Evolutionary conservation across 1,284 basidiomycete species (phyloP), one percentile per base, ranked within the genome.

Genomic region (Cryptococcus wingfieldii): DNA sequence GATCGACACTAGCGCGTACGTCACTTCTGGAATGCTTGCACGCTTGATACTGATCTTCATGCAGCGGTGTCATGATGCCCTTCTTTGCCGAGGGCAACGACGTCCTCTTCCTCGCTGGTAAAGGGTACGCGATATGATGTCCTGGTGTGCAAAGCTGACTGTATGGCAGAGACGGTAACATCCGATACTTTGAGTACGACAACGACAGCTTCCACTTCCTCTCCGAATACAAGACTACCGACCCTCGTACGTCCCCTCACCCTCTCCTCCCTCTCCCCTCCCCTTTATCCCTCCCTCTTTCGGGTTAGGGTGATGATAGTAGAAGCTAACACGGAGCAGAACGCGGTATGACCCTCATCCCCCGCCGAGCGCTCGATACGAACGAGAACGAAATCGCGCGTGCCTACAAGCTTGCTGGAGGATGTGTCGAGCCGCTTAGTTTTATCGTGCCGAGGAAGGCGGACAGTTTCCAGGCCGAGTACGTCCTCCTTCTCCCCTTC

Each of bases 181-280:
- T 96, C 63, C 86, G 91, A 27, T 96, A 95, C 82, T 98, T 88
- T 77, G 96, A 98, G 77, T 91, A 89, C 76, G 93, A 96, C 67
- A 84, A 82, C 46, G 94, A 98, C 77, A 82, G 86, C 51, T 81
- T 98, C 38, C 81, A 85, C 78, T 81, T 85, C 54, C 82, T 97
- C 42, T 83, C 85, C 47, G 94, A 98, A 73, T 85, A 93, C 83
- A 91, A 95, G 77, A 89, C 89, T 3, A 82, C 84, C 38, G 90
- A 94, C 56, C 94, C 95, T 39, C 76, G 72, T 74, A 43, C 56
- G 72, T 64, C 23, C 10, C 7, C 9, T 23, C 18, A 46, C 13
- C 7, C 27, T 27, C 23, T 27, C 23, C 23, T 23, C 23, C 23
- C 23, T 23, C 23, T 23, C 23, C 23, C 23, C 23, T 23, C 23